A percentile compares a stretch with the other conserved stretches of the same genome.
Conservation (phyloP, 2,329 filamentous ascomycete genomes). For the Didymella segeticola region DNA sequence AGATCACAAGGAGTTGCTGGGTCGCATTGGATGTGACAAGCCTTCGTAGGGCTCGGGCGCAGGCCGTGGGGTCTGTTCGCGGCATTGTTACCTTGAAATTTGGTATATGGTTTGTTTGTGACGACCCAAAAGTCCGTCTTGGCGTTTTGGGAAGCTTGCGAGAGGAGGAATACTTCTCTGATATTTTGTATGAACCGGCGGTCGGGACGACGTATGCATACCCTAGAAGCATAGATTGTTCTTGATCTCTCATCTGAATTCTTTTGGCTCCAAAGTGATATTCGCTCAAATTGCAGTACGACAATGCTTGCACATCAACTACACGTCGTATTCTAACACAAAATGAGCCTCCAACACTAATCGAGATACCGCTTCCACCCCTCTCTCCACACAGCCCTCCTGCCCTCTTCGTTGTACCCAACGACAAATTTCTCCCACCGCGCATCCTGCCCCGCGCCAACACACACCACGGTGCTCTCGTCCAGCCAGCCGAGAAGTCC, state of each 20-base stretch:
- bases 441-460: conserved; percentile 78
- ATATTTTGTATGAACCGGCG: conserved; percentile 3
- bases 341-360: conserved; percentile 3
- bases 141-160: conserved; percentile 4
- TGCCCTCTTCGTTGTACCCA: conserved; percentile 65
- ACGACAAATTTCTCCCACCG: conserved; percentile 81
- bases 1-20: conserved; percentile 80
- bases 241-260: background rate
- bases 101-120: no score
- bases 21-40: conserved; percentile 84
- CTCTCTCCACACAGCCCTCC: conserved; percentile 70
- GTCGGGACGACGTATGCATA: conserved; percentile 8
- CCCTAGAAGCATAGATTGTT: conserved; percentile 16
- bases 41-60: conserved; percentile 40
- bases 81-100: no score
- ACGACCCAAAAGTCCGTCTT: conserved; percentile 7
- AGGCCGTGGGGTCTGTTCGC: background rate
- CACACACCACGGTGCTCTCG: conserved; percentile 74
- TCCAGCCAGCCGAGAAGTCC: conserved; percentile 85
- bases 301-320: background rate
- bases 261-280: background rate
- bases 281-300: background rate
- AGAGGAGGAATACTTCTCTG: conserved; percentile 9
- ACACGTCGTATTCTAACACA: background rate
- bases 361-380: conserved; percentile 83